Evolutionary conservation across 345 rosid genomes (phyloP).

Genomic region (Gynandropsis gynandra): DNA sequence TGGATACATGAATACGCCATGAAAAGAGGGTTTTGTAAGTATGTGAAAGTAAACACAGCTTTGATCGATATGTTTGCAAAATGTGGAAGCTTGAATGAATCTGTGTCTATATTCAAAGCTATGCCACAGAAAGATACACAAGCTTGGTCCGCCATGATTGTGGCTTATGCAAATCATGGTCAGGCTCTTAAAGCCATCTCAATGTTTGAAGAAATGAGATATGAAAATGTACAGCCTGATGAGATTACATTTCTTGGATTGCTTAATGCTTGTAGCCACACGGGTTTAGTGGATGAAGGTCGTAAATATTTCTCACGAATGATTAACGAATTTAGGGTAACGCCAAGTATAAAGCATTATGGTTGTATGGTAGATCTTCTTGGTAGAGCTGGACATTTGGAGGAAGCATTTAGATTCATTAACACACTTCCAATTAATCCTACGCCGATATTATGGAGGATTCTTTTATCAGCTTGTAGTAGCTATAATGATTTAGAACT

Average conservation of each 20-base stretch:
- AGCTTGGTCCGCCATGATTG: conserved; percentile 82
- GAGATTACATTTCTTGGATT: conserved; percentile 71
- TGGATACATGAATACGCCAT: conserved; percentile 76
- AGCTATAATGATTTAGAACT: conserved; percentile 47
- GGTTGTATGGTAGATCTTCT: conserved; percentile 91
- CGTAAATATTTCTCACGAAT: conserved; percentile 43
- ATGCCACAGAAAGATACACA: conserved; percentile 60
- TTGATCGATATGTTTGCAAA: conserved; percentile 85
- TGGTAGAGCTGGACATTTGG: conserved; percentile 66
- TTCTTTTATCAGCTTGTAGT: conserved; percentile 70
- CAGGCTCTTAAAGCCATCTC: conserved; percentile 48
- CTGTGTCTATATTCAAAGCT: conserved; percentile 46
- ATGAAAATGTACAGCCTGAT: conserved; percentile 43
- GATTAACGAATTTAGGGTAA: conserved; percentile 36
- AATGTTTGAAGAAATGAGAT: conserved; percentile 55
- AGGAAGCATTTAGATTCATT: conserved; percentile 57
- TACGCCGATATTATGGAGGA: conserved; percentile 66
- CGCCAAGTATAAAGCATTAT: conserved; percentile 64
- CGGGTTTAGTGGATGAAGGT: conserved; percentile 67
- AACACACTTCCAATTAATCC: conserved; percentile 48
- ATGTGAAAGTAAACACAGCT: conserved; percentile 68
- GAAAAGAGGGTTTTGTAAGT: conserved; percentile 39
- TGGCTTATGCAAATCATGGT: conserved; percentile 86
- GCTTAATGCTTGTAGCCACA: conserved; percentile 80
- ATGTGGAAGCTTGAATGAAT: conserved; percentile 78